Evolutionary conservation across 192 early-diverging fungal genomes (phyloP).

Genomic region (Backusella westeae): DNA sequence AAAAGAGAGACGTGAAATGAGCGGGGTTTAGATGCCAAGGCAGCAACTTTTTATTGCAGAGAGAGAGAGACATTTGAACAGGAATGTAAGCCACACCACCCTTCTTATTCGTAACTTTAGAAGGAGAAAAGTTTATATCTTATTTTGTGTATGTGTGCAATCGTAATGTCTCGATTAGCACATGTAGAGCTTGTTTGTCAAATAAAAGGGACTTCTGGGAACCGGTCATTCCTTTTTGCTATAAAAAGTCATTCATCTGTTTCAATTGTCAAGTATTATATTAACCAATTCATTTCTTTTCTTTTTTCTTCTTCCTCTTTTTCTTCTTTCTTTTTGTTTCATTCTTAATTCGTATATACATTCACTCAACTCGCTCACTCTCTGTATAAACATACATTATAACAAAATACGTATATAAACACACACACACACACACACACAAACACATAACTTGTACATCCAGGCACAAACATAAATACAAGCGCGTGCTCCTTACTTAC

Average conservation of each 20-base stretch:
- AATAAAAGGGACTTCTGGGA: constrained; percentile 1
- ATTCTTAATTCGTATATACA: neutral
- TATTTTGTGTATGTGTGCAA: neutral
- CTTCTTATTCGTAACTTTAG: neutral
- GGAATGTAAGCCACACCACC: neutral
- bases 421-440: neutral
- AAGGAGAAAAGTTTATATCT: neutral
- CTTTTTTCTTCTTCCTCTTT: neutral
- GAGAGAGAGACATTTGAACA: neutral
- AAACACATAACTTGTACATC: neutral
- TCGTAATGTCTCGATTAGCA: neutral
- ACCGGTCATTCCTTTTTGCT: neutral
- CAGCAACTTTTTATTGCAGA: neutral
- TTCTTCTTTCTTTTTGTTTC: neutral
- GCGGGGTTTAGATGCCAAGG: neutral
- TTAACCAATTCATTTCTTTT: neutral
- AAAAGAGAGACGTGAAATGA: neutral
- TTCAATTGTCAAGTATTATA: neutral
- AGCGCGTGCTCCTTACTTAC: neutral
- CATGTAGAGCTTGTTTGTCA: neutral
- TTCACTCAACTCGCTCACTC: neutral
- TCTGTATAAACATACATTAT: neutral
- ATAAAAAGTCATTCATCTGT: neutral
- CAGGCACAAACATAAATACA: neutral
- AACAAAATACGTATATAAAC: no score